Base-by-base conservation (phyloP, 345 rosid species). In the Hibiscus tridactylites region DNA sequence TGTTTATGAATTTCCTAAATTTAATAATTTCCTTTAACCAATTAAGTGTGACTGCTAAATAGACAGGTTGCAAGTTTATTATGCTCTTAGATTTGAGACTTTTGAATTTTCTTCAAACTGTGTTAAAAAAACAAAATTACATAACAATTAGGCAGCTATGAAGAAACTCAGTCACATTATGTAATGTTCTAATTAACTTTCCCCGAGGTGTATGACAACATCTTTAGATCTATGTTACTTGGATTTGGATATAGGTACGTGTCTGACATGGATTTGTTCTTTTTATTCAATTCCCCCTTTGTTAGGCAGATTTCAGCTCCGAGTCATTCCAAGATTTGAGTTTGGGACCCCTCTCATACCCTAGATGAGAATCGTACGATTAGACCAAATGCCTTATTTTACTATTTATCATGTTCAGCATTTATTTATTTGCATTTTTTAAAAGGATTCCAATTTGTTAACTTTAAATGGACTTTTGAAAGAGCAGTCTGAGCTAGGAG, bases 281-380 rank as follows among this genome's bases (percentile, higher is more conserved):
- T n/a, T 52, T 52, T 52, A 52, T 52, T 16, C 1, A 0, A 16
- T 52, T 2, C 21, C 17, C 21, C 19, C 2, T 15, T 50, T n/a
- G 19, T n/a, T 52, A 52, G 21, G 57, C 0, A 52, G 57, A 4
- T 39, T 39, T 39, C 44, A 39, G 44, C 2, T 39, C 2, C 8
- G 44, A 5, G 44, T 1, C 10, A 9, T 59, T 59, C 9, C 39
- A 15, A 26, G 35, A 58, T 26, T 58, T 12, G 6, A 24, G 11
- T 3, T 2, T 3, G 4, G 60, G 28, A 39, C 2, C 42, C 28
- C 60, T 56, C 37, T 11, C n/a, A 11, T 4, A 24, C 1, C 52
- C 89, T 82, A 85, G 91, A 88, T 88, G 77, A 91, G 91, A 86
- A 90, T 88, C 89, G 83, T 88, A 83, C 93, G 90, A 90, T 89